Percentiles rank a stretch among this genome's conserved stretches.
Conservation (phyloP, 495 filamentous ascomycete species). For the Lentithecium fluviatile region DNA sequence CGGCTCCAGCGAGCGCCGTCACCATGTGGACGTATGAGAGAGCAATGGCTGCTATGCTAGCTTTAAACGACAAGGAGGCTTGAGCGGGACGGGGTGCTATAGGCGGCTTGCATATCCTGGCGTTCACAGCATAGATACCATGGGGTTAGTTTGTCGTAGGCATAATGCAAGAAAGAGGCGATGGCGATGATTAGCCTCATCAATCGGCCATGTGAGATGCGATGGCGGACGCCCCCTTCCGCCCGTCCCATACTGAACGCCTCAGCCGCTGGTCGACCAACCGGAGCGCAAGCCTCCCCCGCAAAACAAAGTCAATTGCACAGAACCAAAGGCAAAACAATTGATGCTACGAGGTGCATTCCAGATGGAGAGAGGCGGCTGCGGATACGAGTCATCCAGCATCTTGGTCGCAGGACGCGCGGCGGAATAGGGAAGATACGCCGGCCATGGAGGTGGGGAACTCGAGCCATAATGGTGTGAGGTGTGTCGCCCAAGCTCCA, state of each 20-base stretch:
- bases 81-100: not conserved
- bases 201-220: not conserved
- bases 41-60: constrained; percentile 41
- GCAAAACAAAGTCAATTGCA: constrained; percentile 6
- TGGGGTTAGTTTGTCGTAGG: no score
- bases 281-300: constrained; percentile 8
- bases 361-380: no score
- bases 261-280: no score
- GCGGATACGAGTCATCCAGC: constrained; percentile 1
- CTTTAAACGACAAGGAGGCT: constrained; percentile 10
- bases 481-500: constrained; percentile 3
- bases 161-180: no score
- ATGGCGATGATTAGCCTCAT: not conserved
- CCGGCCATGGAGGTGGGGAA: not conserved
- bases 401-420: constrained; percentile 1
- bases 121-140: not conserved
- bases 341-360: no score
- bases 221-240: no score
- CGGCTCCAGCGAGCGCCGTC: constrained; percentile 88
- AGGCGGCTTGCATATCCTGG: constrained; percentile 11
- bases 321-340: not conserved
- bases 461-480: not conserved
- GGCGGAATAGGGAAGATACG: not conserved
- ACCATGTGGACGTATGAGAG: constrained; percentile 99
- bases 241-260: no score